Evolutionary conservation across 495 filamentous ascomycete genomes (phyloP), one percentile per base, ranked within the genome.

Genomic region (Neurospora tetrasperma): DNA sequence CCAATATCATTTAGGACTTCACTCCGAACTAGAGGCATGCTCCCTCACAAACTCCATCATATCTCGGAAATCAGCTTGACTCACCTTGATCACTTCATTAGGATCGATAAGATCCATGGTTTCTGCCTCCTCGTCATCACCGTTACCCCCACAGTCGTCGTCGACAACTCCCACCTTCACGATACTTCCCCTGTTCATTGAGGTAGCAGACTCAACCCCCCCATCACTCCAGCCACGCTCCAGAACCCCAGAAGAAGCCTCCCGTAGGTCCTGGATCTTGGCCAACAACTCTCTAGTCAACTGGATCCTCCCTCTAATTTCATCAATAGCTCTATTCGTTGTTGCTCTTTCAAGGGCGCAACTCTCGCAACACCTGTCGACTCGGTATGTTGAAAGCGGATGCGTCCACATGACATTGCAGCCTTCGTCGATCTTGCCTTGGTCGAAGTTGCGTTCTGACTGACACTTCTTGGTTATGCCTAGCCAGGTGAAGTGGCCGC

Each of bases 361-460:
- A 12, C 20, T 43, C 0, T 41, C n/a, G 71, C 80, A 82, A 20
- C 70, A 11, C 5, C 3, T 12, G 38, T 72, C 44, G 0, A 78
- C 41, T 10, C 74, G 73, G 14, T 72, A 14, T 14, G 80, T 75
- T 27, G 73, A 40, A 27, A 73, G 71, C 5, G 70, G 74, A 69
- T 80, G 80, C 9, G 79, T 72, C 75, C 71, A 77, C 72, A 74
- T 75, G 0, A 68, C 31, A 12, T 35, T 39, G 74, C 81, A 83
- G 2, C 75, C 78, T 9, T 68, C 70, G 10, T 71, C 42, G 11
- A 9, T 14, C 38, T 75, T 44, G 38, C 75, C 75, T 27, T 69
- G 48, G 23, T 72, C n/a, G 38, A 78, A 78, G 11, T 42, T 54
- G 66, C 69, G 6, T 69, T 80, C 77, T 3, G 39, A 23, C 14